Base-by-base conservation (phyloP, 2,329 filamentous ascomycete species). In the Fusarium mexicanum region DNA sequence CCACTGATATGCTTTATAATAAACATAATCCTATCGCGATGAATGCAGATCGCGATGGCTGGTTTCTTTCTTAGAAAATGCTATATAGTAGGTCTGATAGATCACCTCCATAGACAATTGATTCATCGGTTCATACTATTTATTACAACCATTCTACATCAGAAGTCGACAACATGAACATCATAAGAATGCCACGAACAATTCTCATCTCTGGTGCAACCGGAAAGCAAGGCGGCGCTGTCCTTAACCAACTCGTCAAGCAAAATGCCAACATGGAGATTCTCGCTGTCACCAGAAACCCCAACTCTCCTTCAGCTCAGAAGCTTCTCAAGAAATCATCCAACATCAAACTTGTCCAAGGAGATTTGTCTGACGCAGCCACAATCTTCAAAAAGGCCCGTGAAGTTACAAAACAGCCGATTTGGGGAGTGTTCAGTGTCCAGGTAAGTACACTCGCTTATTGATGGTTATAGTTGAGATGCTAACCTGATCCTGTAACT, bases 241-340 rank as follows among this genome's bases (percentile, higher is more conserved):
- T 83, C 29, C 78, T 84, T 46, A 75, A 73, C 33, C 74, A 73
- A 17, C 74, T 84, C 13, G 44, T 82, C 26, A 74, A 76, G 29
- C 66, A 77, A 9, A 75, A 82, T n/a, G 73, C 80, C 53, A 69
- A 80, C 73, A 85, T 86, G 67, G 83, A 86, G 18, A 88, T 92
- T 60, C 84, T 91, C 22, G 91, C 90, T 12, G 83, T 92, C 29
- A 92, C 90, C 6, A 88, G 91, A 69, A 85, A 91, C 75, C 75
- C 85, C 2, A 78, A 80, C n/a, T 90, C 88, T 0, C 55, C 80
- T 2, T 84, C 84, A 4, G 88, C 90, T 2, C 83, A 89, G 76
- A 82, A 81, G 22, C 85, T 91, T 6, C 76, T 80, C 5, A 66
- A 81, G 16, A 82, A 85, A 64, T 85, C 86, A 3, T 75, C 85